Conservation (phyloP, 257 asterid species). For the Eucommia ulmoides region DNA sequence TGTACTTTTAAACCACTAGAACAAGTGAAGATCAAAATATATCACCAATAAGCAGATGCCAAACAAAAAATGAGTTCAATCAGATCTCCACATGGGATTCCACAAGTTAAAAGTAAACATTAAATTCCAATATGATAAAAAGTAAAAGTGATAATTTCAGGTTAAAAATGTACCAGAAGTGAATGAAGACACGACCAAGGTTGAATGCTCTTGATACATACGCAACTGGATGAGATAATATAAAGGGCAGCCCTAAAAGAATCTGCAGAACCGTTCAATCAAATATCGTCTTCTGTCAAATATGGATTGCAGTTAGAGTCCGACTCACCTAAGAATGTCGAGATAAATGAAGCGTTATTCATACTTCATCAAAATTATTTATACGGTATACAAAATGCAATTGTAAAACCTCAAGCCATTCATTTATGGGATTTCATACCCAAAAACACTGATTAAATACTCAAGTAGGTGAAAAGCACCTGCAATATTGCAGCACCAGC, state of each 20-base stretch:
- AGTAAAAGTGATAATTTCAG: slow-evolving; percentile 1
- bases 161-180: slow-evolving; percentile 62
- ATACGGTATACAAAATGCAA: not conserved
- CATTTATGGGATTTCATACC: no score
- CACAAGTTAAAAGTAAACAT: not conserved
- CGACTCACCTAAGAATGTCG: slow-evolving; percentile 25
- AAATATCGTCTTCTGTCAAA: slow-evolving; percentile 14
- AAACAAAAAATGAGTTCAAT: no score
- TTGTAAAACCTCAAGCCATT: not conserved
- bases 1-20: no score
- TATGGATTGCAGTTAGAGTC: slow-evolving; percentile 3
- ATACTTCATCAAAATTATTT: no score
- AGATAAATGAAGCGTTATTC: no score
- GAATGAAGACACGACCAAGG: slow-evolving; percentile 92
- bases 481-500: slow-evolving; percentile 90
- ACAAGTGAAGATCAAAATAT: no score
- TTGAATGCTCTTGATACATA: slow-evolving; percentile 81
- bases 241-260: slow-evolving; percentile 71
- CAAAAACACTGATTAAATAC: no score
- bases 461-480: slow-evolving; percentile 38
- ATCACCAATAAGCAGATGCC: no score
- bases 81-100: slow-evolving; percentile 1
- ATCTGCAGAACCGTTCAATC: slow-evolving; percentile 53
- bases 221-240: slow-evolving; percentile 52
- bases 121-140: slow-evolving; percentile 3